Evolutionary conservation across 2,329 filamentous ascomycete genomes (phyloP).

Genomic region (Onygenales sp.): DNA sequence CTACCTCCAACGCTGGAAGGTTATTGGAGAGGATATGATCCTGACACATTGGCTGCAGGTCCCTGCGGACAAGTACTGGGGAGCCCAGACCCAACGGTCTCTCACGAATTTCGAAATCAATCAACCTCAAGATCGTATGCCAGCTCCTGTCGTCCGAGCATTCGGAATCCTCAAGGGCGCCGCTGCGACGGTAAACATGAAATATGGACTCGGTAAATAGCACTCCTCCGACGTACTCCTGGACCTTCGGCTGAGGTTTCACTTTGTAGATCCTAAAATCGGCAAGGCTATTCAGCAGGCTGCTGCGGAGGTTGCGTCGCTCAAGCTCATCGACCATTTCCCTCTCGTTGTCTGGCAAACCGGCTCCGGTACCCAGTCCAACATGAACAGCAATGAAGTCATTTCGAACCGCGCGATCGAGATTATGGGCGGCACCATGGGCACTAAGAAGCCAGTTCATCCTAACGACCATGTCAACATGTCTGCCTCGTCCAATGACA

Average conservation of each 20-base stretch:
- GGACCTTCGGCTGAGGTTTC: conserved; percentile 12
- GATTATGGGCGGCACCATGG: conserved; percentile 88
- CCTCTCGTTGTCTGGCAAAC: conserved; percentile 99
- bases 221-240: neutral
- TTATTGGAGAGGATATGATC: neutral
- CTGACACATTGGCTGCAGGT: conserved; percentile 40
- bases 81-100: conserved; percentile 92
- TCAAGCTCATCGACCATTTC: conserved; percentile 95
- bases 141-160: conserved; percentile 78
- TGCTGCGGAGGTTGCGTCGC: conserved; percentile 80
- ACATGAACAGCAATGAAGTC: conserved; percentile 99
- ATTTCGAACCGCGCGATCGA: conserved; percentile 99
- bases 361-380: conserved; percentile 95
- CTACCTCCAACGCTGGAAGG: neutral
- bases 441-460: conserved; percentile 96
- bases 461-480: conserved; percentile 99
- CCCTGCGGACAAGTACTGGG: conserved; percentile 91
- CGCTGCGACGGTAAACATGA: conserved; percentile 91
- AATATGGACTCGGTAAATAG: conserved; percentile 64
- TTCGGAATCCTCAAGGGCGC: conserved; percentile 98
- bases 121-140: conserved; percentile 98
- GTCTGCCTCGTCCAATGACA: conserved; percentile 97
- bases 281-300: conserved; percentile 92
- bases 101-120: conserved; percentile 99
- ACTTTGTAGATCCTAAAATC: conserved; percentile 68